Percentiles rank a stretch among this genome's conserved stretches.
phyloP scores from a whole-genome alignment of 2,329 filamentous ascomycete genomes.

The Aspergillus calidoustus region DNA sequence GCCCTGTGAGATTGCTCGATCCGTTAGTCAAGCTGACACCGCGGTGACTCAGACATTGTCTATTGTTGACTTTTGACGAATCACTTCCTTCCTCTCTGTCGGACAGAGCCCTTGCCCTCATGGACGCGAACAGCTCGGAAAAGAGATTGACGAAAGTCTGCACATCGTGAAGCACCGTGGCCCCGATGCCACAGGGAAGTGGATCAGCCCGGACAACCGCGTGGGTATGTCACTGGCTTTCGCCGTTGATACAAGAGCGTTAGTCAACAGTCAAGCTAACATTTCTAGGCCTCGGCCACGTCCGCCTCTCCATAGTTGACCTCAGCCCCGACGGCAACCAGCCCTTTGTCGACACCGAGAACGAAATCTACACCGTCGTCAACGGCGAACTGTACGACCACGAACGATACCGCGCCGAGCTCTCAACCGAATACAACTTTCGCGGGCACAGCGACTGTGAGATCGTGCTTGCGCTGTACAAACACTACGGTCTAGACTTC shows the following conservation, averaged over 20 bases:
- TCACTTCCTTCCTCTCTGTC: slow-evolving; percentile 14
- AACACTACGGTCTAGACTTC: slow-evolving; percentile 52
- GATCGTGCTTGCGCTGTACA: slow-evolving; percentile 58
- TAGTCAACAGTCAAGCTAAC: background rate
- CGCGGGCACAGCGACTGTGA: slow-evolving; percentile 55
- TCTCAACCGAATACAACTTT: slow-evolving; percentile 51
- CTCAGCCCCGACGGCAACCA: slow-evolving; percentile 52
- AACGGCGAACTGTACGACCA: slow-evolving; percentile 64
- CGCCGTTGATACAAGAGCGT: no score
- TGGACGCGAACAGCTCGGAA: background rate
- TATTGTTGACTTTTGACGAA: background rate
- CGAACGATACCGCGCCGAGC: slow-evolving; percentile 48
- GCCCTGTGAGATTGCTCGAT: no score
- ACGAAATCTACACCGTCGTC: slow-evolving; percentile 58
- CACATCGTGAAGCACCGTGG: slow-evolving; percentile 51
- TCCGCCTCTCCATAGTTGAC: slow-evolving; percentile 59
- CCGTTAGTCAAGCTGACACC: no score
- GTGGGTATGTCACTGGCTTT: slow-evolving; percentile 39
- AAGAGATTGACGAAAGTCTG: slow-evolving; percentile 35
- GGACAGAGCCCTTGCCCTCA: background rate
- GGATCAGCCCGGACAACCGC: slow-evolving; percentile 49
- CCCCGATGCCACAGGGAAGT: slow-evolving; percentile 51
- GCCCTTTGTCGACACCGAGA: slow-evolving; percentile 48
- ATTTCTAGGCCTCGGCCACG: slow-evolving; percentile 52
- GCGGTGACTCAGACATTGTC: no score